phyloP scores from a whole-genome alignment of 2,329 filamentous ascomycete genomes.

The Alternaria ventricosa region DNA sequence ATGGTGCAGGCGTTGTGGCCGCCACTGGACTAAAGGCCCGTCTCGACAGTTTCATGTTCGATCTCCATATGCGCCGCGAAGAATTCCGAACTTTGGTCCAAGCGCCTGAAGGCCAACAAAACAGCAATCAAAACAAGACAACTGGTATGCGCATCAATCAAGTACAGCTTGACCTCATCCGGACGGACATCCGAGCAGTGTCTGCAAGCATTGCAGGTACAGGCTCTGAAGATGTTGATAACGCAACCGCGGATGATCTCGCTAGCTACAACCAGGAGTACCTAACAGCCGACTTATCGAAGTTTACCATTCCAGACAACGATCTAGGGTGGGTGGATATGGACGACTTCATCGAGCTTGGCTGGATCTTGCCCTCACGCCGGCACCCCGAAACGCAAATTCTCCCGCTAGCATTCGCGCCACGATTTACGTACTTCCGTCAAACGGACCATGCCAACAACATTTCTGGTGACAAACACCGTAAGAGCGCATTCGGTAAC shows the following conservation, averaged over 20 bases:
- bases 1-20: slow-evolving; percentile 77
- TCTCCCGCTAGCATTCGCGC: slow-evolving; percentile 86
- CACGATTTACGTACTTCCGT: slow-evolving; percentile 95
- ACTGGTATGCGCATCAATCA: slow-evolving; percentile 96
- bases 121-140: slow-evolving; percentile 78
- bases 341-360: slow-evolving; percentile 98
- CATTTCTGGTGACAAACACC: slow-evolving; percentile 78
- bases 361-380: slow-evolving; percentile 92
- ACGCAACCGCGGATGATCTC: slow-evolving; percentile 67
- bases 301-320: slow-evolving; percentile 93
- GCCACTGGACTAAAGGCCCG: slow-evolving; percentile 96
- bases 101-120: slow-evolving; percentile 60
- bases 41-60: slow-evolving; percentile 95
- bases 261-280: slow-evolving; percentile 61
- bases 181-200: slow-evolving; percentile 89
- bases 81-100: slow-evolving; percentile 85
- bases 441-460: slow-evolving; percentile 90
- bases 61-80: slow-evolving; percentile 91
- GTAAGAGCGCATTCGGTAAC: slow-evolving; percentile 88
- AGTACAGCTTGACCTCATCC: slow-evolving; percentile 88
- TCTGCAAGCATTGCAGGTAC: slow-evolving; percentile 88
- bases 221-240: slow-evolving; percentile 75
- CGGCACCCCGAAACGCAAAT: slow-evolving; percentile 94
- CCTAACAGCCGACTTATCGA: slow-evolving; percentile 69
- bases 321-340: slow-evolving; percentile 98